Conservation (phyloP, 306 rosid genomes). For the Rubus idaeus region DNA sequence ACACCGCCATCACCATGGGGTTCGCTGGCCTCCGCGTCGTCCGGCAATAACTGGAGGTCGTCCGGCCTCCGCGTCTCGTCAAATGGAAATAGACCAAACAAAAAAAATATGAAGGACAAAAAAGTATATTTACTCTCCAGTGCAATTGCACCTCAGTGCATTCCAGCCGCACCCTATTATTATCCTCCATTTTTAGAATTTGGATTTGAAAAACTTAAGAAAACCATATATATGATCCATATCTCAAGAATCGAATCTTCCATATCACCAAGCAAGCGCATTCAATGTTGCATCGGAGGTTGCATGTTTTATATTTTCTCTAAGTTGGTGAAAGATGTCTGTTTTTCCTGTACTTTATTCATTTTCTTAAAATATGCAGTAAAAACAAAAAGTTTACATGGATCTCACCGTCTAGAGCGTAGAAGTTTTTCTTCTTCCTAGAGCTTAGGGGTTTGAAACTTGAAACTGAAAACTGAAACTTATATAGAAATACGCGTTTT, state of each 20-base stretch:
- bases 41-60: no score
- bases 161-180: no score
- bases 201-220: conserved; percentile 19
- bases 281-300: conserved; percentile 50
- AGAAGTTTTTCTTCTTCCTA: conserved; percentile 37
- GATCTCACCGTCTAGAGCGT: conserved; percentile 27
- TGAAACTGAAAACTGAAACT: conserved; percentile 27
- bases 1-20: no score
- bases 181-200: conserved; percentile 37
- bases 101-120: no score
- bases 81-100: no score
- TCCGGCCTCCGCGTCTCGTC: no score
- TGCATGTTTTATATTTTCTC: conserved; percentile 50
- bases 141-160: no score
- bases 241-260: conserved; percentile 67
- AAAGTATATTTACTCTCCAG: no score
- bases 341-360: conserved; percentile 47
- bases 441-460: conserved; percentile 48
- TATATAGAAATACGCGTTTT: conserved; percentile 23
- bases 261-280: conserved; percentile 47
- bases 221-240: conserved; percentile 30
- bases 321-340: conserved; percentile 51
- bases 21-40: no score
- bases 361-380: conserved; percentile 19
- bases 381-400: conserved; percentile 25